These are phyloP conservation scores for Apiotrichum brassicae DNA, from an alignment of 1,284 basidiomycete genomes.

Conservation along the genomic window DNA sequence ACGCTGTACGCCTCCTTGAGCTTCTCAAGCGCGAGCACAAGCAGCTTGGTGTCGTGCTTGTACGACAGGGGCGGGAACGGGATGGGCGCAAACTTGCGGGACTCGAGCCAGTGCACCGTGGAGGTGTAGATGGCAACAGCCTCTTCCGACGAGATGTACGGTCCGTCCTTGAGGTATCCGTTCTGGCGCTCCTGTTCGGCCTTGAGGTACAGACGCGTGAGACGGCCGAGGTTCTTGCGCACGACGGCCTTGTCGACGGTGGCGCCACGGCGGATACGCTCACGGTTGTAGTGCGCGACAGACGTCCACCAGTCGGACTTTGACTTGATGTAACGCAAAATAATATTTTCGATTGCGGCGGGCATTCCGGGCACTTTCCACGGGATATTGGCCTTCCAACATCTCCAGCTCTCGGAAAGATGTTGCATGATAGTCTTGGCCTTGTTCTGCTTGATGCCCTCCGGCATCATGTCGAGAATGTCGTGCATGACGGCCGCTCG, in stretches of 20 bases:
- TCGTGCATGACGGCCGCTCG: slow-evolving; percentile 99
- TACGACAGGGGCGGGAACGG: slow-evolving; percentile 97
- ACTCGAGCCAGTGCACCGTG: slow-evolving; percentile 95
- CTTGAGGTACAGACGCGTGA: slow-evolving; percentile 76
- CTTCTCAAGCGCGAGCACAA: slow-evolving; percentile 91
- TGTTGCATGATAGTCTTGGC: slow-evolving; percentile 98
- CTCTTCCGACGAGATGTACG: slow-evolving; percentile 94
- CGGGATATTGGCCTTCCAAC: slow-evolving; percentile 92
- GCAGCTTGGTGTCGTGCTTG: slow-evolving; percentile 94
- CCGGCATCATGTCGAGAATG: slow-evolving; percentile 94
- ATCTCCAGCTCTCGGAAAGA: slow-evolving; percentile 60
- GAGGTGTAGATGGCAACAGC: slow-evolving; percentile 96
- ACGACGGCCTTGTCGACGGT: slow-evolving; percentile 97
- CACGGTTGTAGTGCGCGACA: slow-evolving; percentile 59
- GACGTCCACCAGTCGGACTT: slow-evolving; percentile 99
- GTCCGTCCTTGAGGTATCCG: slow-evolving; percentile 93
- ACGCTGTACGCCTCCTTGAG: slow-evolving; percentile 98
- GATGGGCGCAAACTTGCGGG: slow-evolving; percentile 87
- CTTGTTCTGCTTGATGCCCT: slow-evolving; percentile 79
- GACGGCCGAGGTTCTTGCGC: slow-evolving; percentile 49
- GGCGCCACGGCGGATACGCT: slow-evolving; percentile 65
- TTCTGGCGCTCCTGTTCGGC: slow-evolving; percentile 97
- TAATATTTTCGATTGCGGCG: slow-evolving; percentile 98
- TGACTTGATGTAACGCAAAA: slow-evolving; percentile 97
- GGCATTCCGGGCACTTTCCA: slow-evolving; percentile 52